A percentile compares a stretch with the other conserved stretches of the same genome.
These are phyloP conservation scores for Thuja plicata DNA, from an alignment of 83 land plant genomes.

Conservation along the genomic window DNA sequence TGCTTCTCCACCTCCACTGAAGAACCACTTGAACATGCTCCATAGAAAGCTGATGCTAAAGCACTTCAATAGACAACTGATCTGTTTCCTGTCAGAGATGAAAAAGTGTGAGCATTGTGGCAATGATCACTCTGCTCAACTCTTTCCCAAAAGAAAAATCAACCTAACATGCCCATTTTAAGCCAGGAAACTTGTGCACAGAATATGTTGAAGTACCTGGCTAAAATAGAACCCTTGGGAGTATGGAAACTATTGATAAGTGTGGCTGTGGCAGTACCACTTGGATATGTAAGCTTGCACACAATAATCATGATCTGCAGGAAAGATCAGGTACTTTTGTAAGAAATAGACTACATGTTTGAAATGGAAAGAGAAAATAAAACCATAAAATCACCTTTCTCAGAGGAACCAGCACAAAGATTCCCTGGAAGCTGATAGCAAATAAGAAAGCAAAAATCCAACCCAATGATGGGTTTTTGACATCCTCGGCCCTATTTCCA, in stretches of 20 bases:
- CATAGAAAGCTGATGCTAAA: neutral
- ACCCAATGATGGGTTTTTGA: constrained; percentile 40
- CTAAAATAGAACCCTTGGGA: constrained; percentile 28
- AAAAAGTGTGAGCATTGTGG: neutral
- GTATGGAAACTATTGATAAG: constrained; percentile 53
- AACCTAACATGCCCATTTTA: neutral
- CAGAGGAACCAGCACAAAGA: constrained; percentile 62
- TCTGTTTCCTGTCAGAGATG: neutral
- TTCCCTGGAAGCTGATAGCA: constrained; percentile 61
- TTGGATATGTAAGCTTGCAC: constrained; percentile 40
- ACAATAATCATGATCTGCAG: constrained; percentile 38
- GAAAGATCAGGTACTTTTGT: neutral
- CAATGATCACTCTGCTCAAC: neutral
- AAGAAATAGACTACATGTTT: neutral
- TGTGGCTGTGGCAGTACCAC: constrained; percentile 45
- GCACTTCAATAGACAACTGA: neutral
- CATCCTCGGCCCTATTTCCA: constrained; percentile 16
- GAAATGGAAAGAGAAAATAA: neutral
- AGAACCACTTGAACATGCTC: constrained; percentile 2
- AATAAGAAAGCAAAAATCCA: constrained; percentile 67
- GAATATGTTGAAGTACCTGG: constrained; percentile 14
- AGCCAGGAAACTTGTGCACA: neutral
- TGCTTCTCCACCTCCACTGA: neutral
- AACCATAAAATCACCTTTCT: constrained; percentile 42
- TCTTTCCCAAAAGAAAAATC: neutral